Base-by-base conservation (phyloP, 2,329 filamentous ascomycete species). In the Xylariales sp. region DNA sequence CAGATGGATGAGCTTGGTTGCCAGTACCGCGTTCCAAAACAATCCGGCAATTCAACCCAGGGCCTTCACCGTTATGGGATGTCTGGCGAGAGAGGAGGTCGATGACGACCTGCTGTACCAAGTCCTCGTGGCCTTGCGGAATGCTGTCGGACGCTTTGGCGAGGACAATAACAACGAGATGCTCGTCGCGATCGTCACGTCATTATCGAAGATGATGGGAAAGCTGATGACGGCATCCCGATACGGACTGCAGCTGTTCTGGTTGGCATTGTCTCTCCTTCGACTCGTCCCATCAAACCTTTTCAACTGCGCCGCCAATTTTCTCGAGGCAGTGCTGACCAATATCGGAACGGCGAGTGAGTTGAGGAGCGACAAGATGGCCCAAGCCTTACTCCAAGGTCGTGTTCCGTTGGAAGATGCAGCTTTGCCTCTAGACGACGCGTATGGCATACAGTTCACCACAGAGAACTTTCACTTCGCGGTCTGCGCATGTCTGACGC, bases 41-140 rank as follows among this genome's bases (percentile, higher is more conserved):
- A 86, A 86, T 53, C 82, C 81, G 7, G 80, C 82, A 2, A 82
- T 86, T 42, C 82, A 86, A 49, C 80, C 82, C 5, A 69, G 79
- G 15, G 82, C 82, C 2, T 86, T 86, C 51, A 75, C 80, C 2
- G 81, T 85, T 29, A 84, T 86, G 81, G 82, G 82, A 11, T 85
- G 80, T 50, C 62, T 86, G 8, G 81, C 82, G 18, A 70, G 80
- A n/a, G 81, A 85, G 53, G 81, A 85, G 55, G 81, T 86, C 2
- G 82, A 86, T 40, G 82, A 86, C 48, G 82, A 86, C 54, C 66
- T 86, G 4, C 69, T 86, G 3, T 86, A 86, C 54, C 82, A 86
- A 56, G 80, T 86, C 15, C 69, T 86, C 3, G 82, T 86, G 20
- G 80, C 82, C 12, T 66, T 86, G 12, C 73, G 81, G 35, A 81